These are phyloP conservation scores for Albifimbria verrucaria DNA, from an alignment of 2,329 filamentous ascomycete genomes.

Conservation along the genomic window DNA sequence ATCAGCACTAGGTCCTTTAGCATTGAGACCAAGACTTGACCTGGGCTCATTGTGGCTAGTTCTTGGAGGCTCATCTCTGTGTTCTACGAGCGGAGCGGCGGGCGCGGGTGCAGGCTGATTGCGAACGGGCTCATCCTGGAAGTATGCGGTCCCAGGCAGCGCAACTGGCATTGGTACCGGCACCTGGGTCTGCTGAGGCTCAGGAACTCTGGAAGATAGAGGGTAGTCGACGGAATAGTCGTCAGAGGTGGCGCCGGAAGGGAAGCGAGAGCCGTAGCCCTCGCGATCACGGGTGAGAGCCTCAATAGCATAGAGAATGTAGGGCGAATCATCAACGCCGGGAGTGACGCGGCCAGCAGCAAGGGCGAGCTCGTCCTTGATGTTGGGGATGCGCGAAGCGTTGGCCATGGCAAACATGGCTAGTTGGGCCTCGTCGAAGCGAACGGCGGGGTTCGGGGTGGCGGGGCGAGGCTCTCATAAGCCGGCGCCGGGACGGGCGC, in stretches of 20 bases:
- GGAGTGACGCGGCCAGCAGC: constrained; percentile 61
- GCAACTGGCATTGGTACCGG: constrained; percentile 13
- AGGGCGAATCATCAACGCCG: constrained; percentile 79
- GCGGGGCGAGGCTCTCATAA: neutral
- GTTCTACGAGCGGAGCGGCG: neutral
- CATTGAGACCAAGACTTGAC: neutral
- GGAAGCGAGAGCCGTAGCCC: constrained; percentile 50
- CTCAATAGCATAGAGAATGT: constrained; percentile 86
- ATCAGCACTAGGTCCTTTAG: constrained; percentile 6
- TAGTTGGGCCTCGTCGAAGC: constrained; percentile 36
- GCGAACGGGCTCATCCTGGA: constrained; percentile 17
- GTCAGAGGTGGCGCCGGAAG: constrained; percentile 33
- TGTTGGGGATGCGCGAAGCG: constrained; percentile 30
- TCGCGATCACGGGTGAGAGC: constrained; percentile 76
- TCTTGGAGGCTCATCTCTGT: constrained; percentile 3
- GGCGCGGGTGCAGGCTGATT: constrained; percentile 10
- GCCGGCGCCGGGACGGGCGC: constrained; percentile 5
- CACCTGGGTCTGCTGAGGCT: constrained; percentile 2
- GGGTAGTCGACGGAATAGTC: constrained; percentile 27
- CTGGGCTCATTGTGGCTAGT: neutral
- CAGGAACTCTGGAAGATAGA: constrained; percentile 13
- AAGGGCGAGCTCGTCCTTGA: constrained; percentile 51
- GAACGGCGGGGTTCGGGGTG: constrained; percentile 18
- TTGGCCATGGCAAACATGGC: constrained; percentile 34
- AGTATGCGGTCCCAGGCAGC: constrained; percentile 22